A percentile compares a stretch with the other conserved stretches of the same genome.
Conservation (phyloP, 805 yeast genomes). For the Candida taoyuanica region DNA sequence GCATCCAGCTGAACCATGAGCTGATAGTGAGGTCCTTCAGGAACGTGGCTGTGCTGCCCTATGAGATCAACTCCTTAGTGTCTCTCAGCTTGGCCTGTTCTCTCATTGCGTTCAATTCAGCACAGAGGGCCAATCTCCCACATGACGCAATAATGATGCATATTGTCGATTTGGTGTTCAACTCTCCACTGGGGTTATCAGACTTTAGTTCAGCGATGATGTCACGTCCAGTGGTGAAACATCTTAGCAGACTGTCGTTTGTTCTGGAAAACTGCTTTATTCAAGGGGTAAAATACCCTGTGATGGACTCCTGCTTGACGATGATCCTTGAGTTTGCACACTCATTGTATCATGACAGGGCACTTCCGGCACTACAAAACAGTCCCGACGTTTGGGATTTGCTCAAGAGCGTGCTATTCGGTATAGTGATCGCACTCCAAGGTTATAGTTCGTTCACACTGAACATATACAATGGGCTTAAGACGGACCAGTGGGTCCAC, state of each 20-base stretch:
- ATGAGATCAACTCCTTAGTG: conserved; percentile 20
- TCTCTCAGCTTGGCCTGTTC: conserved; percentile 20
- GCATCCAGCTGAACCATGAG: conserved; percentile 28
- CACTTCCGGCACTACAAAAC: conserved; percentile 2
- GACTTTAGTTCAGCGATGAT: conserved; percentile 2
- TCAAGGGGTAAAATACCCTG: conserved; percentile 18
- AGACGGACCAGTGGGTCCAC: conserved; percentile 14
- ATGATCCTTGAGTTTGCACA: conserved; percentile 15
- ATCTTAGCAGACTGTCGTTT: conserved; percentile 44
- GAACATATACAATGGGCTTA: conserved; percentile 22
- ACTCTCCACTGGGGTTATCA: conserved; percentile 20
- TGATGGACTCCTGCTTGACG: conserved; percentile 14
- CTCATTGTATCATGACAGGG: conserved; percentile 6
- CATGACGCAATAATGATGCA: conserved; percentile 19
- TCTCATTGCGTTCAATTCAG: conserved; percentile 14
- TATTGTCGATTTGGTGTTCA: conserved; percentile 19
- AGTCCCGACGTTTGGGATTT: conserved; percentile 33
- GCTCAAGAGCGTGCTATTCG: conserved; percentile 40
- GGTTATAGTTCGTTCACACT: conserved; percentile 40
- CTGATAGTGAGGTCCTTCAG: conserved; percentile 19
- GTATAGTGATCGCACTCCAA: conserved; percentile 46
- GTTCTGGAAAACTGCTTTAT: conserved; percentile 36
- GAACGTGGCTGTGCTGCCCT: conserved; percentile 15
- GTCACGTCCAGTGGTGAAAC: conserved; percentile 39
- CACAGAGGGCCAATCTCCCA: conserved; percentile 19